Evolutionary conservation across 176 grass and related monocot genomes (phyloP).

Genomic region (Tuctoria greenei): DNA sequence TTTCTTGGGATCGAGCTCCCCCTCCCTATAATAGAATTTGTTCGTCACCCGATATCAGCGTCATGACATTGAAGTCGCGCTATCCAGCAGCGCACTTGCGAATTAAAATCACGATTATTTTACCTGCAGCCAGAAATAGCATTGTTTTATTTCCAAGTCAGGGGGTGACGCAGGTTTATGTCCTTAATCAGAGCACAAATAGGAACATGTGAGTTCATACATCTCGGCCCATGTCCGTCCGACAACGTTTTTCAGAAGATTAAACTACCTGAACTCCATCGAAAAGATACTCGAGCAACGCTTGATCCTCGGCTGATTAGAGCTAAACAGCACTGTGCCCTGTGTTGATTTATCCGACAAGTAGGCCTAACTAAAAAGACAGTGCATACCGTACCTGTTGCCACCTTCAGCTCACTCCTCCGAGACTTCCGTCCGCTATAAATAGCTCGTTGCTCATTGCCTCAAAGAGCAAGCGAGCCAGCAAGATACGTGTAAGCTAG

Average conservation of each 20-base stretch:
- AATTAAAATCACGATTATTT: conserved; percentile 41
- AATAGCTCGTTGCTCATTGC: conserved; percentile 18
- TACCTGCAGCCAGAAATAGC: background rate
- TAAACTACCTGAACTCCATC: conserved; percentile 16
- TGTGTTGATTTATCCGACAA: conserved; percentile 34
- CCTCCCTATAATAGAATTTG: conserved; percentile 32
- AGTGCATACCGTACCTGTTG: conserved; percentile 27
- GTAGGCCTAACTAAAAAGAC: conserved; percentile 51
- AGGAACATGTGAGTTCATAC: conserved; percentile 27
- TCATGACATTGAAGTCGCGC: conserved; percentile 43
- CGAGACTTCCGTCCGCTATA: conserved; percentile 31
- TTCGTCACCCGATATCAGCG: conserved; percentile 38
- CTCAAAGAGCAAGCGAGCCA: conserved; percentile 27
- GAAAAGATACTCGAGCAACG: background rate
- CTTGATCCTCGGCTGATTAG: conserved; percentile 8
- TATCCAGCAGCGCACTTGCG: conserved; percentile 35
- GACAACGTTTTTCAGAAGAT: conserved; percentile 37
- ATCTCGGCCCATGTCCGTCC: conserved; percentile 29
- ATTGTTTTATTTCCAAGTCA: background rate
- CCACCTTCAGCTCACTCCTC: conserved; percentile 22
- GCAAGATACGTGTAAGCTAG: conserved; percentile 7
- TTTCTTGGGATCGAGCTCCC: conserved; percentile 3
- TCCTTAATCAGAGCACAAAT: conserved; percentile 7
- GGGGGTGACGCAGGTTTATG: conserved; percentile 1
- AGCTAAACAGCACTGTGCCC: background rate